Percentiles rank a stretch among this genome's conserved stretches.
Evolutionary conservation across 805 yeast species (phyloP).

Genomic region (Saccharomycopsis sp.): DNA sequence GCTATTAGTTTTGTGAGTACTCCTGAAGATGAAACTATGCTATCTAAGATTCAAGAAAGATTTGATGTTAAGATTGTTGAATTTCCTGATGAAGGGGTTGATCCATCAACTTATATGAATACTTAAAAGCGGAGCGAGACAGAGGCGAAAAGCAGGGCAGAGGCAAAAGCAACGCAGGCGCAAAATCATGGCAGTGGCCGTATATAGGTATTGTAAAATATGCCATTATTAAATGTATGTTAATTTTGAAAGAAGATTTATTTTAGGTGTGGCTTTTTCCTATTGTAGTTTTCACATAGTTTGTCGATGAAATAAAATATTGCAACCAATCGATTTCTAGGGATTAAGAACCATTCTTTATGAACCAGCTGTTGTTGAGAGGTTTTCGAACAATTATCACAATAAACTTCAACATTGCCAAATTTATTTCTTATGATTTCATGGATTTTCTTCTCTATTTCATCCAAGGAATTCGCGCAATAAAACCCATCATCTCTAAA

Average conservation of each 20-base stretch:
- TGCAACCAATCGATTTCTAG: conserved; percentile 32
- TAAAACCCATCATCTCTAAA: conserved; percentile 33
- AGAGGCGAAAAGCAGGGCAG: not conserved
- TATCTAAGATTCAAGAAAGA: conserved; percentile 91
- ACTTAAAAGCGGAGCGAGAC: conserved; percentile 37
- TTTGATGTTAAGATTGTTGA: conserved; percentile 93
- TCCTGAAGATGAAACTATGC: conserved; percentile 82
- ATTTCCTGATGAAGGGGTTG: conserved; percentile 97
- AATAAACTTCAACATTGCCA: conserved; percentile 43
- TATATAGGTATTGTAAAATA: too few relatives aligned
- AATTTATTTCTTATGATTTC: conserved; percentile 30
- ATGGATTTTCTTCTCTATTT: conserved; percentile 40
- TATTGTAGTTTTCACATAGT: too few relatives aligned
- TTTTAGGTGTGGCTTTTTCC: too few relatives aligned
- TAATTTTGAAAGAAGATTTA: too few relatives aligned
- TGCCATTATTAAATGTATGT: too few relatives aligned
- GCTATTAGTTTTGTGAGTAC: conserved; percentile 85
- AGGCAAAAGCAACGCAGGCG: too few relatives aligned
- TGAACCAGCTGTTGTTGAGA: conserved; percentile 30
- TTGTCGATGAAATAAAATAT: conserved; percentile 33
- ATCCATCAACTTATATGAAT: conserved; percentile 96
- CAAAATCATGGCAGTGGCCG: too few relatives aligned
- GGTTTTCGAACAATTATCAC: conserved; percentile 36
- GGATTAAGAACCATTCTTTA: conserved; percentile 52
- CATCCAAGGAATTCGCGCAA: conserved; percentile 27